phyloP scores from a whole-genome alignment of 2,329 filamentous ascomycete species.

The Allantophomopsis cytisporea region DNA sequence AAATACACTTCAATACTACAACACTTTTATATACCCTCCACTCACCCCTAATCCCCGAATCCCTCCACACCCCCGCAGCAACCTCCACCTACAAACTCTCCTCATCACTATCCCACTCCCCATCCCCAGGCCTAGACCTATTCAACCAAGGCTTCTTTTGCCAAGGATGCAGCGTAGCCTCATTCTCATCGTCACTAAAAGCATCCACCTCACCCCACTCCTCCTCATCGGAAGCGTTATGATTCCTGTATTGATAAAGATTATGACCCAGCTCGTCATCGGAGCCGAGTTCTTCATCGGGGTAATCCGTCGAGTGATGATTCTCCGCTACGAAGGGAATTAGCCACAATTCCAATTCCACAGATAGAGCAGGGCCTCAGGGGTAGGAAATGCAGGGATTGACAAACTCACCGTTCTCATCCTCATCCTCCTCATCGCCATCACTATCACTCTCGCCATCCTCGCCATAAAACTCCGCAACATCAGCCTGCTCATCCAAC shows the following conservation, averaged over 20 bases:
- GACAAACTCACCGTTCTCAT: conserved; percentile 42
- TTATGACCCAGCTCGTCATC: conserved; percentile 51
- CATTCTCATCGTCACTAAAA: conserved; percentile 13
- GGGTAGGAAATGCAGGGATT: neutral
- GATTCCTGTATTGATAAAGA: conserved; percentile 37
- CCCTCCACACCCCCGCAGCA: too few relatives aligned
- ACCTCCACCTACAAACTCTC: neutral
- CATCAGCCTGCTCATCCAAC: conserved; percentile 20
- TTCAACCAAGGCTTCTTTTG: conserved; percentile 5
- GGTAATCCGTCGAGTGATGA: conserved; percentile 68
- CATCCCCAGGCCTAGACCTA: conserved; percentile 1
- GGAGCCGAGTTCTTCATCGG: conserved; percentile 63
- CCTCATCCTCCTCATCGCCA: conserved; percentile 41
- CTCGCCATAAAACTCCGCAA: conserved; percentile 44
- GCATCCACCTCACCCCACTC: conserved; percentile 10
- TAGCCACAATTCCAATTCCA: conserved; percentile 1
- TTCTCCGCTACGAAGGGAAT: conserved; percentile 47
- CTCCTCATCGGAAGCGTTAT: conserved; percentile 16
- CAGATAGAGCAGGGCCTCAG: too few relatives aligned
- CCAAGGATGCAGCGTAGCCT: conserved; percentile 15
- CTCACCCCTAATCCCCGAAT: too few relatives aligned
- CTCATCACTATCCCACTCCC: conserved; percentile 1
- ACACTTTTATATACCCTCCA: too few relatives aligned
- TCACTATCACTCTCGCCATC: conserved; percentile 46
- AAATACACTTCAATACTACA: too few relatives aligned